phyloP scores from a whole-genome alignment of 2,329 filamentous ascomycete genomes.

The Penicillium freii region DNA sequence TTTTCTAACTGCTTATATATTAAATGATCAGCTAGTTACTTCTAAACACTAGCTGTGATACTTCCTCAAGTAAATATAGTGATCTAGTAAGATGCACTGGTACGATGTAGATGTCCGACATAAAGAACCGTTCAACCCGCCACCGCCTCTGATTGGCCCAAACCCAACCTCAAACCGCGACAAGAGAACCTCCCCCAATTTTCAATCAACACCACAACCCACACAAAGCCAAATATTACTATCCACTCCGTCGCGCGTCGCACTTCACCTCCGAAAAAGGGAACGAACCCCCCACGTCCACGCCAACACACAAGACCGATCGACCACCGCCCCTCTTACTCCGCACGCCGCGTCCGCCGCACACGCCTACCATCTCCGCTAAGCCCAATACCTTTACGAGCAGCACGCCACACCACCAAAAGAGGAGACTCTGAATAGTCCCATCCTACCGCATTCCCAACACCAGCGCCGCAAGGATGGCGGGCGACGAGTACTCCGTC shows the following conservation, averaged over 20 bases:
- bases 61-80: too few relatives aligned
- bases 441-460: neutral
- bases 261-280: neutral
- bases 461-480: slow-evolving; percentile 15
- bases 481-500: slow-evolving; percentile 65
- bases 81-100: too few relatives aligned
- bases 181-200: neutral
- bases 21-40: too few relatives aligned
- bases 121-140: neutral
- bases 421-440: neutral
- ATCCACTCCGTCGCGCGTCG: neutral
- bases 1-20: too few relatives aligned
- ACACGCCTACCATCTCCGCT: neutral
- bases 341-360: slow-evolving; percentile 17
- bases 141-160: slow-evolving; percentile 22
- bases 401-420: neutral
- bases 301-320: neutral
- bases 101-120: neutral
- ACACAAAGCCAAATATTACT: neutral
- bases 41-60: too few relatives aligned
- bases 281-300: neutral
- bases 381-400: neutral
- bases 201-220: neutral
- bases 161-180: slow-evolving; percentile 10
- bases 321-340: slow-evolving; percentile 16